Evolutionary conservation across 2,329 filamentous ascomycete genomes (phyloP), one percentile per base, ranked within the genome.

Genomic region (Botrytis medusae): DNA sequence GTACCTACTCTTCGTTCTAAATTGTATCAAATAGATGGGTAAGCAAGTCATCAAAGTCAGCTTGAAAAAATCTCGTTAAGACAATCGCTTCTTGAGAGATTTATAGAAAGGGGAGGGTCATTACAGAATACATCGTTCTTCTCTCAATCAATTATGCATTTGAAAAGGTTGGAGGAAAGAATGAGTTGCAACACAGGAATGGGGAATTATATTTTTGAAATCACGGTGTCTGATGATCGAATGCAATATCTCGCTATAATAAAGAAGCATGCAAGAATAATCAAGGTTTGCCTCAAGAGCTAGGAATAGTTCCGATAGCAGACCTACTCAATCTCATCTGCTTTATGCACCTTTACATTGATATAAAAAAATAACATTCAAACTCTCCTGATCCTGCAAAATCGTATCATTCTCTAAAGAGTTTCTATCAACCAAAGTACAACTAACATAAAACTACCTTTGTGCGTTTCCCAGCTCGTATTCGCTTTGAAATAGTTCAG

Each of bases 351-450:
- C 6, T 25, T 42, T 44, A 34, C 44, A 54, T 64, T 54, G n/a
- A 34, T 48, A n/a, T n/a, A n/a, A n/a, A n/a, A 44, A 12, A 71
- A 64, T 64, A 32, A 64, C 59, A 71, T 42, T 6, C 60, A 32
- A 44, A 5, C 16, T 64, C 25, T 62, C 69, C 16, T 20, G 14
- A 14, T 40, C 44, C 44, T 40, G 40, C 42, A 71, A 71, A 1
- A 71, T 63, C 9, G 4, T 51, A 12, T 62, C 29, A 63, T 54
- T 5, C 16, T 48, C 32, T 25, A 40, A 51, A 34, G 42, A 57
- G 62, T 51, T n/a, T 3, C 57, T 32, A 25, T 70, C 68, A 9
- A 40, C 20, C 29, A 61, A 32, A 20, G 48, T 46, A 34, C 29
- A 70, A 37, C 48, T 22, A 1, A 18, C 29, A 44, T 29, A 51